Percentiles rank a stretch among this genome's conserved stretches.
Evolutionary conservation across 2,329 filamentous ascomycete genomes (phyloP).

Genomic region (Ascochyta lentis): DNA sequence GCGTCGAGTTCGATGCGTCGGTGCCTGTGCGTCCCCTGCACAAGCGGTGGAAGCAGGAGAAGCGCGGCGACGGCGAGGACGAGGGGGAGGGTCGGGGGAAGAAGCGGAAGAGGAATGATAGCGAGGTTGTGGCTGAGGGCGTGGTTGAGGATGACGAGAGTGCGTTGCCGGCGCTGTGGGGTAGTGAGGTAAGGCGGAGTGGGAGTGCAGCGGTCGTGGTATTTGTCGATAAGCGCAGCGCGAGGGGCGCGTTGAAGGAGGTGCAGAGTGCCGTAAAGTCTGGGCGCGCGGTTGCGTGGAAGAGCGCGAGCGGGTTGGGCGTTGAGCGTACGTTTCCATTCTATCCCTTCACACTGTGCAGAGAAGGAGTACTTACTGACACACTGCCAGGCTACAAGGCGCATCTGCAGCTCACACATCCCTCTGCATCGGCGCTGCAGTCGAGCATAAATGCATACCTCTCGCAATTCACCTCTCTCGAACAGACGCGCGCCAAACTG

Average conservation of each 20-base stretch:
- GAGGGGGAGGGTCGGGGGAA: slow-evolving; percentile 52
- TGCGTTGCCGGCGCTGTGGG: slow-evolving; percentile 75
- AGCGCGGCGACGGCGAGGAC: slow-evolving; percentile 44
- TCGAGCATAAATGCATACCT: slow-evolving; percentile 84
- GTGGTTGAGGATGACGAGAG: slow-evolving; percentile 64
- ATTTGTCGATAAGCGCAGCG: slow-evolving; percentile 82
- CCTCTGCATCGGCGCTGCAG: slow-evolving; percentile 71
- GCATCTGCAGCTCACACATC: slow-evolving; percentile 76
- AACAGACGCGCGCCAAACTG: slow-evolving; percentile 70
- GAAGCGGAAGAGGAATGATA: slow-evolving; percentile 62
- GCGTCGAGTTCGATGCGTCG: slow-evolving; percentile 70
- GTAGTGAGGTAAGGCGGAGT: slow-evolving; percentile 71
- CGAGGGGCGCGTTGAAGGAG: slow-evolving; percentile 79
- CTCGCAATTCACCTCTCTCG: slow-evolving; percentile 71
- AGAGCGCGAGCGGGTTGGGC: slow-evolving; percentile 55
- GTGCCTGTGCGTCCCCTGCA: slow-evolving; percentile 53
- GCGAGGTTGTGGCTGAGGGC: slow-evolving; percentile 46
- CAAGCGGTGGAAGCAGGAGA: slow-evolving; percentile 50
- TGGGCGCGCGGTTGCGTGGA: slow-evolving; percentile 72
- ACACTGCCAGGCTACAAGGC: slow-evolving; percentile 59
- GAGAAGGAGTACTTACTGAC: neutral
- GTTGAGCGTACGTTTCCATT: slow-evolving; percentile 57
- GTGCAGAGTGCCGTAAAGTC: slow-evolving; percentile 64
- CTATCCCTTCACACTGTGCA: slow-evolving; percentile 16
- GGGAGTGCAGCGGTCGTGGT: slow-evolving; percentile 81